Conservation (phyloP, 495 filamentous ascomycete genomes). For the Cryomyces minteri region DNA sequence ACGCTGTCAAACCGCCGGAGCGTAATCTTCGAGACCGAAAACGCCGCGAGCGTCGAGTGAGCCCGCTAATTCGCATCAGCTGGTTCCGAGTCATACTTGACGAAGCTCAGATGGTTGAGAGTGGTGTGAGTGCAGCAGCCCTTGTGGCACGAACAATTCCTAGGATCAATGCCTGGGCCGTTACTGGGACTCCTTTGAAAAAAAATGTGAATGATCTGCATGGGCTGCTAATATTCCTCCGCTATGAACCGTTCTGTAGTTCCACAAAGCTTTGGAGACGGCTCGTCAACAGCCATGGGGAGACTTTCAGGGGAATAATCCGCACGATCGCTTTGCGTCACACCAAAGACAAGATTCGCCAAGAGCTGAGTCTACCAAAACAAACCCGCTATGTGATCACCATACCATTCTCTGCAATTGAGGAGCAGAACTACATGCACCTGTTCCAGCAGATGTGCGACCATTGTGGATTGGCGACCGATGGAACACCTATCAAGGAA, state of each 20-base stretch:
- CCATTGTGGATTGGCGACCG: slow-evolving; percentile 40
- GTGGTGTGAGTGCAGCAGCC: slow-evolving; percentile 66
- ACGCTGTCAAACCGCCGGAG: slow-evolving; percentile 40
- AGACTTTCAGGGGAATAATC: slow-evolving; percentile 47
- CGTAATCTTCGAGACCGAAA: slow-evolving; percentile 47
- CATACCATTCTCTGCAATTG: slow-evolving; percentile 69
- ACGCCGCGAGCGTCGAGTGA: slow-evolving; percentile 45
- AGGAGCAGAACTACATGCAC: slow-evolving; percentile 69
- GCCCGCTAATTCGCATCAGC: slow-evolving; percentile 55
- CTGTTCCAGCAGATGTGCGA: slow-evolving; percentile 56
- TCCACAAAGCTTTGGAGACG: slow-evolving; percentile 44
- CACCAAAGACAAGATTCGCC: slow-evolving; percentile 59
- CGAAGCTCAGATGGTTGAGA: slow-evolving; percentile 92
- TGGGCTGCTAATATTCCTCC: slow-evolving; percentile 61
- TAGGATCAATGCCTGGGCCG: slow-evolving; percentile 71
- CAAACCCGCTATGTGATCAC: slow-evolving; percentile 79
- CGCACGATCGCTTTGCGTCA: slow-evolving; percentile 57
- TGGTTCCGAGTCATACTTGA: slow-evolving; percentile 95
- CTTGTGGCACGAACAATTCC: slow-evolving; percentile 64
- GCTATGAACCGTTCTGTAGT: slow-evolving; percentile 53
- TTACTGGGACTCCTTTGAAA: slow-evolving; percentile 81
- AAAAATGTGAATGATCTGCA: slow-evolving; percentile 54
- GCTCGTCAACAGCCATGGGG: slow-evolving; percentile 37
- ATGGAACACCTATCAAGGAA: slow-evolving; percentile 38
- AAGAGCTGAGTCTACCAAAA: slow-evolving; percentile 50